These are phyloP conservation scores for Colletotrichum lindemuthianum DNA, from an alignment of 2,329 filamentous ascomycete species.

Conservation along the genomic window DNA sequence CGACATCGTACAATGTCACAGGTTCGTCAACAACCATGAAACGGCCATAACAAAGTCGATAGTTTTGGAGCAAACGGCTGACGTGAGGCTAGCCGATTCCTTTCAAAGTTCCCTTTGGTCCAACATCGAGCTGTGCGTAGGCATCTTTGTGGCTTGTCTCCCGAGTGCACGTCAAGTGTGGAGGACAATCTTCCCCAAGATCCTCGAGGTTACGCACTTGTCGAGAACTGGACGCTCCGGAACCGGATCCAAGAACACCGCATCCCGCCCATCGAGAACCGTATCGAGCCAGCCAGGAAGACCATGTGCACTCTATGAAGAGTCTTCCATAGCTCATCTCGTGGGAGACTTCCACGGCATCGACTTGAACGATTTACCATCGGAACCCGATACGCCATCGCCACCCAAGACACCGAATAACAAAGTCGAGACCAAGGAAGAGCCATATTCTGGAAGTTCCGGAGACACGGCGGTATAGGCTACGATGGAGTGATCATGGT, in stretches of 20 bases:
- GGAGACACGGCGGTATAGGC: too few relatives aligned
- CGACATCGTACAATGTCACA: conserved; percentile 29
- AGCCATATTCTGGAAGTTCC: too few relatives aligned
- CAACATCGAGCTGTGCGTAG: conserved; percentile 19
- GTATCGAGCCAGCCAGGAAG: background rate
- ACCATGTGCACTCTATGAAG: background rate
- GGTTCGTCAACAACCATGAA: background rate
- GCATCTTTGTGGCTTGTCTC: conserved; percentile 24
- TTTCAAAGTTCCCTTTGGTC: conserved; percentile 22
- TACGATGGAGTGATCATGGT: too few relatives aligned
- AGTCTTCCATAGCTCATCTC: conserved; percentile 28
- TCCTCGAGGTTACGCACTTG: conserved; percentile 10
- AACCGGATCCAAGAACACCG: conserved; percentile 11
- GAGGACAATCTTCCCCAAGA: conserved; percentile 19
- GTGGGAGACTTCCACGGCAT: conserved; percentile 20
- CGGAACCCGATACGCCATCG: conserved; percentile 7
- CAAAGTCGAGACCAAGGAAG: background rate
- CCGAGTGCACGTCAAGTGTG: conserved; percentile 28
- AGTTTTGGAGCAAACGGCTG: background rate
- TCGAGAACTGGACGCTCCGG: conserved; percentile 6
- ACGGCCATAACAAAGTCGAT: accelerated
- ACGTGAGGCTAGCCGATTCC: conserved; percentile 1
- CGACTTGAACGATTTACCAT: conserved; percentile 15
- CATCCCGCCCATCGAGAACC: conserved; percentile 7
- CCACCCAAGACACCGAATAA: conserved; percentile 7